Conservation (phyloP, 768 basidiomycete genomes). For the Fistulinella prunicolor region DNA sequence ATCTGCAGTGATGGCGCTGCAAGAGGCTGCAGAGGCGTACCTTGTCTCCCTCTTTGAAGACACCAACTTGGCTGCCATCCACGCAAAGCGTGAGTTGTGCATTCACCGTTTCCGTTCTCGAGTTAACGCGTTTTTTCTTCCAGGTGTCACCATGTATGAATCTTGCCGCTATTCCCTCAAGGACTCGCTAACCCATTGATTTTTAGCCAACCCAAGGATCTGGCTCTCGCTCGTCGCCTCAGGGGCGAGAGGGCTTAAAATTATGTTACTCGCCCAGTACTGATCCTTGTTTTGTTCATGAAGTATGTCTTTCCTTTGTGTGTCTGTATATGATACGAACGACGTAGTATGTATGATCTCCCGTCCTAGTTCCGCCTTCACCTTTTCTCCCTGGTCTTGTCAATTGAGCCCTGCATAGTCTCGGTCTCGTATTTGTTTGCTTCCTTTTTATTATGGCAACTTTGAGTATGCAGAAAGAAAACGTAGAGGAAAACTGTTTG, state of each 20-base stretch:
- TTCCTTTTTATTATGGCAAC: not conserved
- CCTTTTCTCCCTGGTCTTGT: constrained; percentile 14
- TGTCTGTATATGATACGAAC: constrained; percentile 25
- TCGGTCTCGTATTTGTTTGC: constrained; percentile 1
- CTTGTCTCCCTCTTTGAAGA: constrained; percentile 85
- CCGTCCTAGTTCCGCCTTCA: not conserved
- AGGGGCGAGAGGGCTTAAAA: constrained; percentile 76
- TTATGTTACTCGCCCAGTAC: not conserved
- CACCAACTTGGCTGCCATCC: constrained; percentile 89
- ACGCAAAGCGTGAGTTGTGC: constrained; percentile 76
- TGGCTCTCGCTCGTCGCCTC: constrained; percentile 82
- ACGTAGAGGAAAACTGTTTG: constrained; percentile 28
- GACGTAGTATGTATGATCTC: constrained; percentile 32
- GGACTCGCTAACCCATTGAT: constrained; percentile 15
- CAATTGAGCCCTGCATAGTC: not conserved
- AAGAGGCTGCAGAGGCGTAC: constrained; percentile 91
- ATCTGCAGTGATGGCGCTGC: constrained; percentile 89
- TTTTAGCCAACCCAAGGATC: constrained; percentile 80
- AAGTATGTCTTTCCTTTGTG: constrained; percentile 14
- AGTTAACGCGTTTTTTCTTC: constrained; percentile 12
- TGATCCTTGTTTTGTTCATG: constrained; percentile 1
- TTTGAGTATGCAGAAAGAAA: constrained; percentile 1
- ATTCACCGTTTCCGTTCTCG: not conserved
- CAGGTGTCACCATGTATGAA: constrained; percentile 58
- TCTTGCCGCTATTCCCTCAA: not conserved